Evolutionary conservation across 1,284 basidiomycete species (phyloP).

Genomic region (Meira miltonrushii): DNA sequence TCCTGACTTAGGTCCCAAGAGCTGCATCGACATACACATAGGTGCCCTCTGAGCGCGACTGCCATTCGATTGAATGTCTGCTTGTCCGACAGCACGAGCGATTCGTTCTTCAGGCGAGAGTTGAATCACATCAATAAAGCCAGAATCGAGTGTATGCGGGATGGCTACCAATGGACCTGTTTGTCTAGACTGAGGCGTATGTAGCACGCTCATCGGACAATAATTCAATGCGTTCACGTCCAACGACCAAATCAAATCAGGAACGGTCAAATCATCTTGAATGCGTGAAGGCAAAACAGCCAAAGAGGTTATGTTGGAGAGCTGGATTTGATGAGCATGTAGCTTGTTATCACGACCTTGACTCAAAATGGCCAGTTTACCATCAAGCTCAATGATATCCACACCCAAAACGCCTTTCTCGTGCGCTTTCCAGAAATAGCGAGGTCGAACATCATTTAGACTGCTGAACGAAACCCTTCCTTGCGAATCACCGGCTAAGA

Average conservation of each 20-base stretch:
- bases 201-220: neutral
- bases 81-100: neutral
- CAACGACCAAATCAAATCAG: neutral
- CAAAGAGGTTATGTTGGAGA: neutral
- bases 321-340: neutral
- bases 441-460: neutral
- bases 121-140: neutral
- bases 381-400: neutral
- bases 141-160: constrained; percentile 6
- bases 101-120: neutral
- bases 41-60: neutral
- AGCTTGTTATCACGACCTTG: constrained; percentile 6
- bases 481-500: constrained; percentile 4
- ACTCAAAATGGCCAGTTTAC: neutral
- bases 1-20: neutral
- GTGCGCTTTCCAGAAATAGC: constrained; percentile 8
- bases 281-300: constrained; percentile 5
- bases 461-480: neutral
- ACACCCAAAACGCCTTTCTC: constrained; percentile 2
- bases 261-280: constrained; percentile 1
- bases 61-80: constrained; percentile 1
- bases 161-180: neutral
- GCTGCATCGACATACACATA: constrained; percentile 3
- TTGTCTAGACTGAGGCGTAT: neutral
- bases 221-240: constrained; percentile 9